A percentile compares a stretch with the other conserved stretches of the same genome.
Evolutionary conservation across 2,329 filamentous ascomycete species (phyloP).

Genomic region (Stachybotrys chartarum): DNA sequence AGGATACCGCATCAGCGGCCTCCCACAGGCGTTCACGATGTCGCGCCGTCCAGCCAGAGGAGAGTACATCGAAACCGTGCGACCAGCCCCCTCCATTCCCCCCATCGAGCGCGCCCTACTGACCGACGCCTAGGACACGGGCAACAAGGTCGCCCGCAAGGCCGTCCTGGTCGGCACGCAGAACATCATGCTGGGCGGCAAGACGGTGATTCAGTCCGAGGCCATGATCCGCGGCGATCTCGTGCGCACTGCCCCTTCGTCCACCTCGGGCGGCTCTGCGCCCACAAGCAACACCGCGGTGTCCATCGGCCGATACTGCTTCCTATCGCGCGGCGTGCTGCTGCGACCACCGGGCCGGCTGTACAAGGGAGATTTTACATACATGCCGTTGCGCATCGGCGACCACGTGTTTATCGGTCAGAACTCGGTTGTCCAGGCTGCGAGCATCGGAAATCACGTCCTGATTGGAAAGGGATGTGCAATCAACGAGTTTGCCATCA

Average conservation of each 20-base stretch:
- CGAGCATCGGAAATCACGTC: slow-evolving; percentile 77
- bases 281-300: slow-evolving; percentile 60
- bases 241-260: slow-evolving; percentile 46
- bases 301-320: slow-evolving; percentile 84
- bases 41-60: slow-evolving; percentile 73
- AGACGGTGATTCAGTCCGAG: slow-evolving; percentile 91
- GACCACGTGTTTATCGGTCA: slow-evolving; percentile 90
- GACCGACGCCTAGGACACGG: slow-evolving; percentile 63
- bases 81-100: not conserved
- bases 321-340: slow-evolving; percentile 71
- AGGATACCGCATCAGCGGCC: not conserved
- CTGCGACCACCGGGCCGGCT: slow-evolving; percentile 78
- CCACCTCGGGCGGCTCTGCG: slow-evolving; percentile 26
- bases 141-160: slow-evolving; percentile 95
- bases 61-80: slow-evolving; percentile 95
- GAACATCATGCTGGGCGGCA: slow-evolving; percentile 95
- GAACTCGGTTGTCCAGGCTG: slow-evolving; percentile 71
- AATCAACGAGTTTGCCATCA: slow-evolving; percentile 78
- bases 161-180: slow-evolving; percentile 89
- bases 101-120: not conserved
- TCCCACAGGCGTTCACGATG: slow-evolving; percentile 40
- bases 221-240: slow-evolving; percentile 92
- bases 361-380: slow-evolving; percentile 70
- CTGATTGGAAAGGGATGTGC: slow-evolving; percentile 72
- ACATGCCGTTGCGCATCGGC: slow-evolving; percentile 86